Conservation (phyloP, 176 grass and related monocot species). For the Microstegium vimineum region DNA sequence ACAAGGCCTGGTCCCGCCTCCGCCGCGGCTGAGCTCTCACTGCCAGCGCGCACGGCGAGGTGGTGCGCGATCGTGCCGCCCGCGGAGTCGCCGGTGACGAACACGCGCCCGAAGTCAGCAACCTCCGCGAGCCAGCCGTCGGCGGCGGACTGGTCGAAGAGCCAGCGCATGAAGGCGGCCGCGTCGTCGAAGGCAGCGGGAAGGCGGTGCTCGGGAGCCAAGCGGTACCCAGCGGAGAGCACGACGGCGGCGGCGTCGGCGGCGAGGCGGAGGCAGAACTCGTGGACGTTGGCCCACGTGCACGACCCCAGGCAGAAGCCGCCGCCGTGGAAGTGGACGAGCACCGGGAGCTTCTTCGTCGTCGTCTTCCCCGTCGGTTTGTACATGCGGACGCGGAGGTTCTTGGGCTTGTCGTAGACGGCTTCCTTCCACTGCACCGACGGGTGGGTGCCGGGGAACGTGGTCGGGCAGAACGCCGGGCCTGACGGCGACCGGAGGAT, state of each 20-base stretch:
- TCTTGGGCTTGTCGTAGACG: conserved; percentile 49
- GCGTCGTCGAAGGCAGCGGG: conserved; percentile 60
- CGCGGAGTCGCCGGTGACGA: conserved; percentile 86
- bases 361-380: not conserved
- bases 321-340: conserved; percentile 78
- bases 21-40: not conserved
- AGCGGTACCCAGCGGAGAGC: conserved; percentile 69
- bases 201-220: conserved; percentile 73
- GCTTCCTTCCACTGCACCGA: conserved; percentile 65
- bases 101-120: conserved; percentile 58
- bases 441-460: conserved; percentile 34
- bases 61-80: conserved; percentile 76
- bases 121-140: conserved; percentile 45
- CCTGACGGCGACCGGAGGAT: conserved; percentile 28
- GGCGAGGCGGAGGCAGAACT: conserved; percentile 75
- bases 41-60: conserved; percentile 38
- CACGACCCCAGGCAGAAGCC: conserved; percentile 87
- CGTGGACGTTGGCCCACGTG: conserved; percentile 73
- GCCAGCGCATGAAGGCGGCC: conserved; percentile 34
- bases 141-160: not conserved
- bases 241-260: conserved; percentile 52
- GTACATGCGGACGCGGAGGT: conserved; percentile 71
- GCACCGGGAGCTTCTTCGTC: conserved; percentile 33
- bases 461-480: conserved; percentile 32
- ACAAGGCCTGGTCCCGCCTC: not conserved